phyloP scores from a whole-genome alignment of 2,329 filamentous ascomycete genomes.

The Domatiomyces catenatus region DNA sequence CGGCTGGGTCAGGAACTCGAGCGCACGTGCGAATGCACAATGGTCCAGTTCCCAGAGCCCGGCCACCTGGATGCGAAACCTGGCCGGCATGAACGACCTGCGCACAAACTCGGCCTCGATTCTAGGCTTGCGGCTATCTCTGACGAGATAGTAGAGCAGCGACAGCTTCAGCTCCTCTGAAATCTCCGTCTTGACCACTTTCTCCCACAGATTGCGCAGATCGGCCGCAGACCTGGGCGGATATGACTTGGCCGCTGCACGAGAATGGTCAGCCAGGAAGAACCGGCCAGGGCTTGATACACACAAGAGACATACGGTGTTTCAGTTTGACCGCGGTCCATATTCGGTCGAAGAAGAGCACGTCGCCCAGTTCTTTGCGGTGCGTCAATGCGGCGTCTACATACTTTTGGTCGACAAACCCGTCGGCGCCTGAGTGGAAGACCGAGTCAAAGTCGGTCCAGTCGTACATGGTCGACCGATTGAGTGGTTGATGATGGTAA shows the following conservation, averaged over 20 bases:
- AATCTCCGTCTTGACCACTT: constrained; percentile 49
- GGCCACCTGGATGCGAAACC: constrained; percentile 66
- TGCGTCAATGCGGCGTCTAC: constrained; percentile 49
- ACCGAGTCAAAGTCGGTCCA: constrained; percentile 53
- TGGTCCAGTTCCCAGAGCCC: constrained; percentile 70
- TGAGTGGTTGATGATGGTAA: background rate
- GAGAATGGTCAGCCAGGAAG: background rate
- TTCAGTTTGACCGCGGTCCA: constrained; percentile 53
- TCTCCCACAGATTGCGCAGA: constrained; percentile 53
- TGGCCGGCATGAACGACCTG: constrained; percentile 51
- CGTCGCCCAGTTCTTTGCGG: constrained; percentile 52
- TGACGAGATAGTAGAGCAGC: constrained; percentile 67
- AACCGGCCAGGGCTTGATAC: background rate
- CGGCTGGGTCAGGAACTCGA: constrained; percentile 65
- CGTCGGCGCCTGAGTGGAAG: constrained; percentile 46
- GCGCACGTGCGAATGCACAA: constrained; percentile 37
- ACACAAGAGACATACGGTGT: constrained; percentile 38
- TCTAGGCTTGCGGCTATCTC: constrained; percentile 48
- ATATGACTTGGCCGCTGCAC: constrained; percentile 46
- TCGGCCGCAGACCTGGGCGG: constrained; percentile 56
- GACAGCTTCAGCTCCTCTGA: constrained; percentile 66
- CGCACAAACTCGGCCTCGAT: constrained; percentile 45
- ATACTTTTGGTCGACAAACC: constrained; percentile 46
- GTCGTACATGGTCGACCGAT: constrained; percentile 35
- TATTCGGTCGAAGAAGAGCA: constrained; percentile 67